Conservation (phyloP, 2,329 filamentous ascomycete genomes). For the Monosporascus sp. region DNA sequence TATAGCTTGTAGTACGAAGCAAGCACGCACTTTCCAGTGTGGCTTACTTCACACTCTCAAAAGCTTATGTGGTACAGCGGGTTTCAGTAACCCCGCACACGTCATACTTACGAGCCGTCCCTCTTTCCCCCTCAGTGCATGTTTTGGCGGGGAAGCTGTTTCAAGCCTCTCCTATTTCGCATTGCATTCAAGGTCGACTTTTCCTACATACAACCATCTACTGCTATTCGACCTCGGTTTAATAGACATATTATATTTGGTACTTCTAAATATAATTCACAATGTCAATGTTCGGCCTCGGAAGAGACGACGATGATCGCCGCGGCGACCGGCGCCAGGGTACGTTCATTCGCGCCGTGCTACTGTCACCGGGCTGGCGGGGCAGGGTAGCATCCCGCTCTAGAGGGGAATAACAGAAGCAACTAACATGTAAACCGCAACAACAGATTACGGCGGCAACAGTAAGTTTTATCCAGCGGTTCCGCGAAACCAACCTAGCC, state of each 20-base stretch:
- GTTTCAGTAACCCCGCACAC: background rate
- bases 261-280: no score
- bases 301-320: conserved; percentile 7
- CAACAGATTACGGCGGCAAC: conserved; percentile 19
- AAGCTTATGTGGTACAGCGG: background rate
- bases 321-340: conserved; percentile 14
- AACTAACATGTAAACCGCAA: conserved; percentile 9
- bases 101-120: background rate
- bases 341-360: conserved; percentile 7
- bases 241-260: no score
- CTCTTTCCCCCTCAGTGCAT: no score
- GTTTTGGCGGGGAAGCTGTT: no score
- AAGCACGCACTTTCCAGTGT: background rate
- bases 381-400: no score
- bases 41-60: no score
- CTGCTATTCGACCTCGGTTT: no score
- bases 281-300: conserved; percentile 13
- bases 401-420: no score
- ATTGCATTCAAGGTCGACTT: no score
- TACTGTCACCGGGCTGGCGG: background rate
- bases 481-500: background rate
- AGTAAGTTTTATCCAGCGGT: conserved; percentile 13
- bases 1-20: background rate
- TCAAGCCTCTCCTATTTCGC: no score
- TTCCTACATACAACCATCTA: no score